Base-by-base conservation (phyloP, 2,329 filamentous ascomycete species). In the Eurotiales sp. region DNA sequence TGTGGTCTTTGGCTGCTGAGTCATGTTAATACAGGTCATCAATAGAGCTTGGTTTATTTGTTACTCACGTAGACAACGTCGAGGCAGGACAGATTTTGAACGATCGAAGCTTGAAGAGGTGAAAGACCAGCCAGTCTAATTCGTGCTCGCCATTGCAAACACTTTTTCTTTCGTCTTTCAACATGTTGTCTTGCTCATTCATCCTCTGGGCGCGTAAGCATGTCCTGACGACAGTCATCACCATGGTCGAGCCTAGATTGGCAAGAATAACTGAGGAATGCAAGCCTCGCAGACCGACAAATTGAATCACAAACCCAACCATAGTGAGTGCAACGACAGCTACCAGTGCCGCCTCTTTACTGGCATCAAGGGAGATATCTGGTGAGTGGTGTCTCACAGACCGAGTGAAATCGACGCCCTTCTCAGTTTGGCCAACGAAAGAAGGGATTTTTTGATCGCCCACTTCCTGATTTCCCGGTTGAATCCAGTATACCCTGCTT, bases 371-470 rank as follows among this genome's bases (percentile, higher is more conserved):
- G 7, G 23, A 21, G 10, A 27, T 10, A 17, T n/a, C 40, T 14
- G 37, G 29, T 2, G 41, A 50, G 10, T 43, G 46, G 4, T 57
- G 48, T 25, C 62, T 55, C 6, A 60, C 55, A 0, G 67, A 68
- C 41, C 52, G 46, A 15, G 45, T 37, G 34, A 46, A 50, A 7
- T 34, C 3, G 4, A 30, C 36, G 0, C 52, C 46, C 10, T 22
- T 46, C 1, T 69, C 58, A 22, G 59, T 61, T 17, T 60, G 58
- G 3, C 61, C 63, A 12, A 69, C 55, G 36, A 72, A 73, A 1
- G 68, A 57, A 11, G 65, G 63, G 22, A 72, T 70, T 1, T 64
- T 63, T 29, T 73, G 69, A 32, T 72, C 69, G 2, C 69, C 70
- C 3, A 71, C 60, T 11, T 56, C 43, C 15, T 73, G 69, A 1